Conservation (phyloP, 306 rosid species). For the Oxytropis ochrocephala region DNA sequence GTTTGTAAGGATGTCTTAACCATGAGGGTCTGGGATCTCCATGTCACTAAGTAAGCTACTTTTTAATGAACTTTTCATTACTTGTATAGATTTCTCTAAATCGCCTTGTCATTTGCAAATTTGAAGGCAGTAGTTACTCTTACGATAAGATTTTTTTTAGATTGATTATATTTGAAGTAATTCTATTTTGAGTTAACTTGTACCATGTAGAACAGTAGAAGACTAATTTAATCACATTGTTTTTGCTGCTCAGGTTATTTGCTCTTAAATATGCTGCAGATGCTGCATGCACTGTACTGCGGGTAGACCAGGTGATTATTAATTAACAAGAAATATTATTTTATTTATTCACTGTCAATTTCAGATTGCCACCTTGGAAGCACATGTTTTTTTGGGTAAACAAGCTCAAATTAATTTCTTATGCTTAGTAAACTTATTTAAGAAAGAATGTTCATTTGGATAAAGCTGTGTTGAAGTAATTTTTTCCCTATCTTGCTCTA, state of each 20-base stretch:
- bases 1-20: slow-evolving; percentile 67
- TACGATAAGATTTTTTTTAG: neutral
- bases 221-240: neutral
- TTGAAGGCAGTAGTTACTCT: neutral
- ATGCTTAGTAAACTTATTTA: neutral
- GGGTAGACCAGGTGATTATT: slow-evolving; percentile 99
- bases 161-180: neutral
- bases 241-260: slow-evolving; percentile 45
- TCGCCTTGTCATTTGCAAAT: neutral
- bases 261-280: slow-evolving; percentile 92
- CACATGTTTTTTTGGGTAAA: neutral
- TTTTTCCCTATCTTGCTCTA: neutral
- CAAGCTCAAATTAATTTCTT: neutral
- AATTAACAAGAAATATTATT: slow-evolving; percentile 1
- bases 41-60: slow-evolving; percentile 67
- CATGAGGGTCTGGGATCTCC: slow-evolving; percentile 72
- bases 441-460: neutral
- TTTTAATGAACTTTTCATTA: neutral
- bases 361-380: neutral
- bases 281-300: slow-evolving; percentile 92
- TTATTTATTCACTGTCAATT: neutral
- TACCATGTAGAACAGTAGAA: neutral
- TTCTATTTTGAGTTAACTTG: neutral
- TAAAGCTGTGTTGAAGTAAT: neutral
- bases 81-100: neutral